Conservation (phyloP, 768 basidiomycete species). For the Russula virescens region DNA sequence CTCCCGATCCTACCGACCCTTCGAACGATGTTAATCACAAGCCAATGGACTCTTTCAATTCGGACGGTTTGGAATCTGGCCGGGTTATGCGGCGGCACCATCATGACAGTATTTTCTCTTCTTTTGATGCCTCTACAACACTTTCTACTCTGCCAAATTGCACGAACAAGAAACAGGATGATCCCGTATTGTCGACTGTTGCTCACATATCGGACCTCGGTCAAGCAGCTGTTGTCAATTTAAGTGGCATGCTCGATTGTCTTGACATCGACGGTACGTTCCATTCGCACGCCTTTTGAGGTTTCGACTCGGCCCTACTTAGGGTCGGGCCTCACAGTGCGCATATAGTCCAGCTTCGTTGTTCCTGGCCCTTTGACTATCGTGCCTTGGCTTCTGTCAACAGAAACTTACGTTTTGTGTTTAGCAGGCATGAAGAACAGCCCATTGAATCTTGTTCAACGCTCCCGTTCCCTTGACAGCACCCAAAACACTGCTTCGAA, state of each 20-base stretch:
- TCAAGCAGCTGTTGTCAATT: slow-evolving; percentile 4
- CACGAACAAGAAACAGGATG: neutral
- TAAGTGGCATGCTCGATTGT: slow-evolving; percentile 21
- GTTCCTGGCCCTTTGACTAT: neutral
- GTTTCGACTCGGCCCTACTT: neutral
- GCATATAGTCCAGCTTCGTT: neutral
- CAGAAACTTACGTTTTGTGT: neutral
- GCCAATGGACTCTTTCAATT: neutral
- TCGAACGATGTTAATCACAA: neutral
- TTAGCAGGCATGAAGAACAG: neutral
- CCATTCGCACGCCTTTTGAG: neutral
- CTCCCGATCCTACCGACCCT: neutral
- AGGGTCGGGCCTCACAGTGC: neutral
- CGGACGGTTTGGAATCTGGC: neutral
- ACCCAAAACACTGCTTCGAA: neutral
- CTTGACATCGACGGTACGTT: slow-evolving; percentile 23
- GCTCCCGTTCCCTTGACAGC: slow-evolving; percentile 18
- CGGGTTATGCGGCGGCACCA: neutral
- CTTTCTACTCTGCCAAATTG: neutral
- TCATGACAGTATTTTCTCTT: slow-evolving; percentile 23
- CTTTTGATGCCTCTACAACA: slow-evolving; percentile 10
- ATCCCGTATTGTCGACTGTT: neutral
- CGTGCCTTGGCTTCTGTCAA: neutral
- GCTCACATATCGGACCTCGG: slow-evolving; percentile 1
- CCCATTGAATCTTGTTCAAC: neutral